phyloP scores from a whole-genome alignment of 2,329 filamentous ascomycete species.

The Fusarium verrucosum region DNA sequence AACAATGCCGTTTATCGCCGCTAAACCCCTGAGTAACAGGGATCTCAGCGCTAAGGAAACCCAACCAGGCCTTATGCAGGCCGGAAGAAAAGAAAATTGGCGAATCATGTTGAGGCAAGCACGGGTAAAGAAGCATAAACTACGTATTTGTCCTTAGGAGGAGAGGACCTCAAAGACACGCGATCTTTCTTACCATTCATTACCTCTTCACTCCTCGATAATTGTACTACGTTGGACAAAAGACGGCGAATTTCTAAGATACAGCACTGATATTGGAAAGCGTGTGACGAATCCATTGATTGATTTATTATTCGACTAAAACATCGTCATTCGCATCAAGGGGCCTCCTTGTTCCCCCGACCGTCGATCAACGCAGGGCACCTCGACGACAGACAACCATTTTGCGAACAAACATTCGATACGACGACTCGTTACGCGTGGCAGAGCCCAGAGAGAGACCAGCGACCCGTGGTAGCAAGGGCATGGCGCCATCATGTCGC shows the following conservation, averaged over 20 bases:
- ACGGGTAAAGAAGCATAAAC: slow-evolving; percentile 16
- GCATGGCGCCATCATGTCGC: slow-evolving; percentile 48
- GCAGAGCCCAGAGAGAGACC: not conserved
- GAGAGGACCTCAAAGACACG: slow-evolving; percentile 20
- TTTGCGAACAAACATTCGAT: slow-evolving; percentile 1
- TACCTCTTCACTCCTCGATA: slow-evolving; percentile 3
- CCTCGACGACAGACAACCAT: not conserved
- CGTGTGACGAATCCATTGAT: not conserved
- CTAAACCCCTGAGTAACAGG: slow-evolving; percentile 36
- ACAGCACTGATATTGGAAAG: not conserved
- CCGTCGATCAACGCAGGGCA: slow-evolving; percentile 21
- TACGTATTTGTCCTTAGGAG: slow-evolving; percentile 29
- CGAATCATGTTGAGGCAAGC: slow-evolving; percentile 24
- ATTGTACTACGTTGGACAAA: not conserved
- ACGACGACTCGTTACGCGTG: not conserved
- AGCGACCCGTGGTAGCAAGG: slow-evolving; percentile 15
- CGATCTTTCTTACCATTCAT: slow-evolving; percentile 5
- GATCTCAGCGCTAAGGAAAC: slow-evolving; percentile 29
- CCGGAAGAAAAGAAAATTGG: slow-evolving; percentile 12
- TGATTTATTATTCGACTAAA: not conserved
- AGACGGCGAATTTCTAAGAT: not conserved
- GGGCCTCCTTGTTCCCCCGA: slow-evolving; percentile 30
- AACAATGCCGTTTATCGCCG: slow-evolving; percentile 12
- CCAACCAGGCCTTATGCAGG: slow-evolving; percentile 22
- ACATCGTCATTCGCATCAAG: slow-evolving; percentile 19